Percentiles rank a stretch among this genome's conserved stretches.
phyloP scores from a whole-genome alignment of 1,139 yeast genomes.

The Candida albicans region DNA sequence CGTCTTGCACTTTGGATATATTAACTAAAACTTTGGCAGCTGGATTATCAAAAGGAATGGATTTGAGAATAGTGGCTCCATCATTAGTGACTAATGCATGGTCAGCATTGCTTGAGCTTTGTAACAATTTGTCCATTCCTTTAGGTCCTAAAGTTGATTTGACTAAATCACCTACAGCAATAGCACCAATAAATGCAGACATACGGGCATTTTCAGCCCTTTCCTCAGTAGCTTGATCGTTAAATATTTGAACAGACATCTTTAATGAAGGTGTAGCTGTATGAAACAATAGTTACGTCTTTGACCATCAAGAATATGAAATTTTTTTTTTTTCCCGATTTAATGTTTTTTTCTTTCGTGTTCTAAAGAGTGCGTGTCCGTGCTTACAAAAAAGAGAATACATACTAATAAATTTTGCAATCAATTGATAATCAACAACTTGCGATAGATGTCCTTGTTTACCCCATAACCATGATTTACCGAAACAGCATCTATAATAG shows the following conservation, averaged over 20 bases:
- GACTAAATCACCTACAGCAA: conserved; percentile 96
- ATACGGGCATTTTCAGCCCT: conserved; percentile 97
- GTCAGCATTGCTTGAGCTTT: conserved; percentile 76
- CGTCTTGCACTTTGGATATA: conserved; percentile 96
- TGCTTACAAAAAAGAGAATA: neutral
- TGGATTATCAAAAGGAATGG: conserved; percentile 95
- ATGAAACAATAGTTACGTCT: neutral
- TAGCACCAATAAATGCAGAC: conserved; percentile 97
- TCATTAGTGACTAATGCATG: conserved; percentile 87
- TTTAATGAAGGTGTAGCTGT: neutral
- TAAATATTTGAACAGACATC: conserved; percentile 87
- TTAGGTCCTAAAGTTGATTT: conserved; percentile 96
- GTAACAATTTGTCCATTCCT: conserved; percentile 95
- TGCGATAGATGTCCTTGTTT: neutral
- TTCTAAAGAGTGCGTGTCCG: conserved; percentile 1
- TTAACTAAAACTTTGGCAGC: conserved; percentile 97
- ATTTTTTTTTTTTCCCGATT: neutral
- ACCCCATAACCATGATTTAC: neutral
- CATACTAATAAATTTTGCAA: neutral
- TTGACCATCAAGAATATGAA: neutral
- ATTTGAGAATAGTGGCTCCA: conserved; percentile 94
- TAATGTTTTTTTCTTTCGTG: neutral
- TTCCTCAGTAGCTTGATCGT: conserved; percentile 97
- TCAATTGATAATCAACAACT: neutral
- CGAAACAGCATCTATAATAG: too few relatives aligned